These are phyloP conservation scores for Chiua virens DNA, from an alignment of 768 basidiomycete genomes.

Conservation along the genomic window DNA sequence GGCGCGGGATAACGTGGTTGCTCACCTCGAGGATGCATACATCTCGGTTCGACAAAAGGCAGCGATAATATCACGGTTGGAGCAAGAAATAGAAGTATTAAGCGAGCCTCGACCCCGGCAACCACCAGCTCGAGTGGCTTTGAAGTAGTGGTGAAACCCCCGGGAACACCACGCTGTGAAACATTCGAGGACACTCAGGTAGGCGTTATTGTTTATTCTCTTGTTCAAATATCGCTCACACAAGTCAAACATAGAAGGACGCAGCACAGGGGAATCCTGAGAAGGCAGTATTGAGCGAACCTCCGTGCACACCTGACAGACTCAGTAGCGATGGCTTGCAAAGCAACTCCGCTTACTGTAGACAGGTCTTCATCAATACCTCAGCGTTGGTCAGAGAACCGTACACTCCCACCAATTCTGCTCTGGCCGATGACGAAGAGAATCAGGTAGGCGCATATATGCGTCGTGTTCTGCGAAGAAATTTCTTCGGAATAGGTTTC, in stretches of 20 bases:
- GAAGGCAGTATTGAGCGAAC: neutral
- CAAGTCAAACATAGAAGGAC: neutral
- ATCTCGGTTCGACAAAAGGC: slow-evolving; percentile 61
- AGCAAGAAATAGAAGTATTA: slow-evolving; percentile 38
- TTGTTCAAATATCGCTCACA: neutral
- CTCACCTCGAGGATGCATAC: slow-evolving; percentile 60
- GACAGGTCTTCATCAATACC: slow-evolving; percentile 12
- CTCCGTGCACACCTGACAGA: slow-evolving; percentile 21
- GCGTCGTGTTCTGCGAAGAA: neutral
- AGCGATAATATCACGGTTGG: slow-evolving; percentile 47
- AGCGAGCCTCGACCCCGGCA: slow-evolving; percentile 22
- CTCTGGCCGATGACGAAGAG: neutral
- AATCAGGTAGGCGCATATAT: slow-evolving; percentile 23
- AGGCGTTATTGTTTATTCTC: neutral
- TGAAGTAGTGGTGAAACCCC: neutral
- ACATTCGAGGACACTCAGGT: slow-evolving; percentile 5
- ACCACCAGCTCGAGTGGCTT: slow-evolving; percentile 6
- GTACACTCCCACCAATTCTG: neutral
- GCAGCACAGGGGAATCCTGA: neutral
- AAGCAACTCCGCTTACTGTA: slow-evolving; percentile 28
- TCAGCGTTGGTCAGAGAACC: slow-evolving; percentile 7
- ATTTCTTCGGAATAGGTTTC: slow-evolving; percentile 1
- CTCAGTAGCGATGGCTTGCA: slow-evolving; percentile 21
- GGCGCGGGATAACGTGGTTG: slow-evolving; percentile 63
- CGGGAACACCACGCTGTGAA: neutral